Evolutionary conservation across 192 early-diverging fungal genomes (phyloP).

Genomic region (Gonapodya prolifera): DNA sequence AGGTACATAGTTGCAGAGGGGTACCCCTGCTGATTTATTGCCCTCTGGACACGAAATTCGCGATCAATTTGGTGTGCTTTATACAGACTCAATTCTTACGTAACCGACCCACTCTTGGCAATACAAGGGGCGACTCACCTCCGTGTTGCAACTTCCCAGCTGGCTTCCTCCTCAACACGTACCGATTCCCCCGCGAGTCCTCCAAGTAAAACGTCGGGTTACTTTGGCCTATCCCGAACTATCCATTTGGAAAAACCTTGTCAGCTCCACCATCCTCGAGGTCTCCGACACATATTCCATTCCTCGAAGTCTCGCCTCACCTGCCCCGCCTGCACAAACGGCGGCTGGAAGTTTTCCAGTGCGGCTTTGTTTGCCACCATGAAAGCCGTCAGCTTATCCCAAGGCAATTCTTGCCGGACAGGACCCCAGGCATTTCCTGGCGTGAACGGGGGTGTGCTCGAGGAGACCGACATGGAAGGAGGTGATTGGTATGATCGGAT

Average conservation of each 20-base stretch:
- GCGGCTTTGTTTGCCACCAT: not conserved
- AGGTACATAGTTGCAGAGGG: not conserved
- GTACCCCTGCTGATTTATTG: not conserved
- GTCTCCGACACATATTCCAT: too few species aligned
- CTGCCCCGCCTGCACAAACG: too few species aligned
- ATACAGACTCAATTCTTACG: too few species aligned
- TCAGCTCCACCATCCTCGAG: too few species aligned
- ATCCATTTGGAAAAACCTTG: too few species aligned
- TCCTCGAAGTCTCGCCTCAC: too few species aligned
- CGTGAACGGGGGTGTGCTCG: too few species aligned
- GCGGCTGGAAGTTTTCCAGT: not conserved
- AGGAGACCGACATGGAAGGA: too few species aligned
- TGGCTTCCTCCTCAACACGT: not conserved
- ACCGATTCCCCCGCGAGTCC: not conserved
- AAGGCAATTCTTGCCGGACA: not conserved
- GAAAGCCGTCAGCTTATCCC: not conserved
- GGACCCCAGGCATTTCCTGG: not conserved
- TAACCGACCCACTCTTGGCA: too few species aligned
- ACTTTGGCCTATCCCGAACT: not conserved
- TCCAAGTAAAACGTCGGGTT: not conserved
- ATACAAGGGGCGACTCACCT: too few species aligned
- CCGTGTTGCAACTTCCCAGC: not conserved
- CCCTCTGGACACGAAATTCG: conserved; percentile 1
- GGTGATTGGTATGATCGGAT: too few species aligned
- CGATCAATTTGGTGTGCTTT: not conserved